phyloP scores from a whole-genome alignment of 306 rosid species.

The Lotus japonicus region DNA sequence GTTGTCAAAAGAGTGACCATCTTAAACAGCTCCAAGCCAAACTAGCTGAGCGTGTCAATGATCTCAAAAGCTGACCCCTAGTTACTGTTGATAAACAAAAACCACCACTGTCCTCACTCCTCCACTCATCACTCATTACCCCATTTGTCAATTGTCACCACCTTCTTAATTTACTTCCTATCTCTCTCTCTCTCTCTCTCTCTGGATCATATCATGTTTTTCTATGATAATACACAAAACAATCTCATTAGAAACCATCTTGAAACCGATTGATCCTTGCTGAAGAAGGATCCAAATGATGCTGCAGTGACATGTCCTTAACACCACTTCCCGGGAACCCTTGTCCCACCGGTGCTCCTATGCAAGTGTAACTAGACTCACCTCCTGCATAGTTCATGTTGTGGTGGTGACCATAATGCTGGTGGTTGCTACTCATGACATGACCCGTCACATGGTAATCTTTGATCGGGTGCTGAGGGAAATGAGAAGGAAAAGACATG shows the following conservation, averaged over 20 bases:
- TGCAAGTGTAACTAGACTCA: slow-evolving; percentile 48
- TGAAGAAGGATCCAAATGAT: slow-evolving; percentile 43
- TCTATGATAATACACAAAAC: slow-evolving; percentile 12
- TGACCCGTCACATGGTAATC: slow-evolving; percentile 67
- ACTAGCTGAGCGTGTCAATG: slow-evolving; percentile 65
- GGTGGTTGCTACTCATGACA: slow-evolving; percentile 36
- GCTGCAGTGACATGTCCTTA: slow-evolving; percentile 41
- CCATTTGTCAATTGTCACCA: slow-evolving; percentile 57
- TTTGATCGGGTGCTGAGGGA: slow-evolving; percentile 39
- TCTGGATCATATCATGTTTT: slow-evolving; percentile 37
- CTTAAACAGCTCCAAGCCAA: slow-evolving; percentile 61
- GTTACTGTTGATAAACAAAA: slow-evolving; percentile 38
- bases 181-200: slow-evolving; percentile 38
- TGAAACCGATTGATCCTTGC: slow-evolving; percentile 88
- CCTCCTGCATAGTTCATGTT: slow-evolving; percentile 21
- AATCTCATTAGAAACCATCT: slow-evolving; percentile 60
- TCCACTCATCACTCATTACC: slow-evolving; percentile 30
- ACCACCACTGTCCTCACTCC: slow-evolving; percentile 15
- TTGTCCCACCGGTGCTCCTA: slow-evolving; percentile 89
- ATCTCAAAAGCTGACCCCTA: slow-evolving; percentile 59
- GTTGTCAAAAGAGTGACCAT: slow-evolving; percentile 20
- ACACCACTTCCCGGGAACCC: slow-evolving; percentile 11
- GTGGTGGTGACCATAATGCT: slow-evolving; percentile 25
- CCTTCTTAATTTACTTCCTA: slow-evolving; percentile 41
- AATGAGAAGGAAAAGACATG: slow-evolving; percentile 38